Base-by-base conservation (phyloP, 768 basidiomycete species). In the Leccinum pellstonianum region DNA sequence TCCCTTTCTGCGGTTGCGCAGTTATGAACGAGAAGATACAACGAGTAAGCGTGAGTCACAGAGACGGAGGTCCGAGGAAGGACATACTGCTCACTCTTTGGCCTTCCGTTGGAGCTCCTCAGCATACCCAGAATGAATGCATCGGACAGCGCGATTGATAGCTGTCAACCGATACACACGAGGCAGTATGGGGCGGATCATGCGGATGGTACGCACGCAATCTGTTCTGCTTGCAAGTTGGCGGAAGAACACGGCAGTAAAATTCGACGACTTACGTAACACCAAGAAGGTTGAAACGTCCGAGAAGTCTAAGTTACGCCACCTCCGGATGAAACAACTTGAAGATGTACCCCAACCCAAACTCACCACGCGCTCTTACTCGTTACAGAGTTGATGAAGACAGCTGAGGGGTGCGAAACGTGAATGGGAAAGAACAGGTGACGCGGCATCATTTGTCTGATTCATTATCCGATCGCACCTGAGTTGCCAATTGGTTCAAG, bases 71-170 rank as follows among this genome's bases (percentile, higher is more conserved):
- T 23, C 23, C 23, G 23, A 23, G 35, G 38, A 51, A 61, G 23
- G 62, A 63, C 10, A 61, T 62, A 23, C 31, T 49, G 74, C 84
- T 80, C 77, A 92, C 91, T 85, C 79, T 69, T 83, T 74, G 46
- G 90, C 86, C 65, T 77, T 81, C 65, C 80, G 77, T 49, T 79
- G 82, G 38, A 95, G 73, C 68, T 89, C 90, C 59, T 87, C 83
- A 14, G 84, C 81, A 68, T 95, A 94, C 68, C 54, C 43, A 29
- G 64, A 57, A 37, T 68, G 65, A 23, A 73, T 37, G 54, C 56
- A 55, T 58, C 69, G 62, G 15, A 54, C 23, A 11, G 52, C 41
- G 50, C 37, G 51, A 23, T 25, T 12, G 48, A 56, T 19, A n/a
- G 37, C 19, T 46, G 57, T 19, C 27, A 10, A 19, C 33, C 35